These are phyloP conservation scores for Blastobotrys attinorum DNA, from an alignment of 805 yeast genomes.

Conservation along the genomic window DNA sequence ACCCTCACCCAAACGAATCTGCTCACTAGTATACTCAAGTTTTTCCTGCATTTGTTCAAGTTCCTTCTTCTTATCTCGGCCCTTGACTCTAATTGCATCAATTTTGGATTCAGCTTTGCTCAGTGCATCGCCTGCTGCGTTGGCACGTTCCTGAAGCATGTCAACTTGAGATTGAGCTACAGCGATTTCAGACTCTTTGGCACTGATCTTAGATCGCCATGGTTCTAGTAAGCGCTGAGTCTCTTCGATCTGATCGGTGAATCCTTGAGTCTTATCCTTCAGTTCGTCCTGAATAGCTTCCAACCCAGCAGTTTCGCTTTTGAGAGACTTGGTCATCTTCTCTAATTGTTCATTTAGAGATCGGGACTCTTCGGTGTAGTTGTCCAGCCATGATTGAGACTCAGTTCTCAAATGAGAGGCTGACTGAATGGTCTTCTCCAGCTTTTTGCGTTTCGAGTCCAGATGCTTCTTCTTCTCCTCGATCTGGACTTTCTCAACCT, in stretches of 20 bases:
- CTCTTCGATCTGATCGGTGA: conserved; percentile 55
- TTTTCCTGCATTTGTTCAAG: conserved; percentile 41
- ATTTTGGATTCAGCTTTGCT: conserved; percentile 38
- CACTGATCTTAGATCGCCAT: conserved; percentile 62
- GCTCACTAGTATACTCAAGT: conserved; percentile 41
- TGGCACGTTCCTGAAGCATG: conserved; percentile 42
- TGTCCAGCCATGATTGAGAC: conserved; percentile 39
- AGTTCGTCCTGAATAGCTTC: conserved; percentile 58
- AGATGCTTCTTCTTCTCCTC: conserved; percentile 73
- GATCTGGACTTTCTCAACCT: conserved; percentile 54
- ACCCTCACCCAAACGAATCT: conserved; percentile 48
- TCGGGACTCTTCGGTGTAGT: conserved; percentile 37
- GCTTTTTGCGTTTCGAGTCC: conserved; percentile 48
- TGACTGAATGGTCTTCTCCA: conserved; percentile 44
- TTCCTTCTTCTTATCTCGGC: conserved; percentile 42
- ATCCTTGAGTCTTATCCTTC: conserved; percentile 63
- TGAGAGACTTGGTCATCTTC: conserved; percentile 38
- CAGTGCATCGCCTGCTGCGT: conserved; percentile 38
- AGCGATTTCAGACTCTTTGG: conserved; percentile 54
- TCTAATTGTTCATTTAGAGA: conserved; percentile 39
- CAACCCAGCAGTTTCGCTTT: conserved; percentile 47
- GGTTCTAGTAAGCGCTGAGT: conserved; percentile 70
- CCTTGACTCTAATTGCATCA: conserved; percentile 39
- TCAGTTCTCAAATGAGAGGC: conserved; percentile 40
- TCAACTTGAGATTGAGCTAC: conserved; percentile 61